Evolutionary conservation across 257 asterid genomes (phyloP).

Genomic region (Thymus quinquecostatus): DNA sequence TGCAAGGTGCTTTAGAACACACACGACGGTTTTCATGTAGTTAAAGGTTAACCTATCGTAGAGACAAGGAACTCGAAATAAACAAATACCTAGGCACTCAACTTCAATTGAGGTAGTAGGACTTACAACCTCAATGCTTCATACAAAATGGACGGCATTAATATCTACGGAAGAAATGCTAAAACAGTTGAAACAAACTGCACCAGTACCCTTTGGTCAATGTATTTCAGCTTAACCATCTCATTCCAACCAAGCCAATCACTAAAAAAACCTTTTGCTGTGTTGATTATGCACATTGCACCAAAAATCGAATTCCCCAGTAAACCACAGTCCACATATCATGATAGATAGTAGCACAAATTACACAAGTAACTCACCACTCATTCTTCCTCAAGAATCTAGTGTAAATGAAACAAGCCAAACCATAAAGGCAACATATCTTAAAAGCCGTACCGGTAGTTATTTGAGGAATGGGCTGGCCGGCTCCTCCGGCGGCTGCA

Average conservation of each 20-base stretch:
- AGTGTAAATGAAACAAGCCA: not conserved
- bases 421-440: not conserved
- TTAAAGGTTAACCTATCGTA: too few relatives aligned
- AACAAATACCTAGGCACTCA: too few relatives aligned
- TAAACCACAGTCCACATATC: not conserved
- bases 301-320: not conserved
- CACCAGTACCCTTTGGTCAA: not conserved
- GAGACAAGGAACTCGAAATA: not conserved
- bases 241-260: not conserved
- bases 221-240: not conserved
- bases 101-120: too few relatives aligned
- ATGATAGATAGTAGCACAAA: conserved; percentile 3
- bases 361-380: not conserved
- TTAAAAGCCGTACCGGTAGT: conserved; percentile 47
- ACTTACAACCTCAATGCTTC: not conserved
- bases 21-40: too few relatives aligned
- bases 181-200: not conserved
- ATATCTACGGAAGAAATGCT: not conserved
- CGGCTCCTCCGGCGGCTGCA: conserved; percentile 66
- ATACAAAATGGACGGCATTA: not conserved
- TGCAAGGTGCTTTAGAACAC: not conserved
- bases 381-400: conserved; percentile 8
- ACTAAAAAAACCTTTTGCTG: not conserved
- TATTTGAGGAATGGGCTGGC: conserved; percentile 69
- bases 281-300: conserved; percentile 4